Conservation (phyloP, 495 filamentous ascomycete genomes). For the Xylaria palmicola region DNA sequence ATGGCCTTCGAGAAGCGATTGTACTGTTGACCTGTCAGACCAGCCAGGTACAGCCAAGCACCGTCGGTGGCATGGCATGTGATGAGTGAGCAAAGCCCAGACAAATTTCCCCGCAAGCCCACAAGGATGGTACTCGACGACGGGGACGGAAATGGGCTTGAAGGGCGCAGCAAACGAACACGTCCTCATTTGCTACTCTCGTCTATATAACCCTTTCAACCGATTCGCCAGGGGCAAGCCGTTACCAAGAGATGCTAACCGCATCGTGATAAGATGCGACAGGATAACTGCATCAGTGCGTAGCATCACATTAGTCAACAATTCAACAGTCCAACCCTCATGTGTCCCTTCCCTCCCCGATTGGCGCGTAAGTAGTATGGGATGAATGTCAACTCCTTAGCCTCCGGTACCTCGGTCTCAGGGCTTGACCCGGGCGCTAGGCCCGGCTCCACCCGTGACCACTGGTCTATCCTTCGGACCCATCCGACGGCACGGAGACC, state of each 20-base stretch:
- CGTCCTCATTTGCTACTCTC: background rate
- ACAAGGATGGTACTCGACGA: background rate
- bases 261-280: background rate
- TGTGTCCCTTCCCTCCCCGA: constrained; percentile 50
- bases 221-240: background rate
- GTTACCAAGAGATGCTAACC: background rate
- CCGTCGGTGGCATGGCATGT: constrained; percentile 3
- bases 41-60: background rate
- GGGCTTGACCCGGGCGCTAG: constrained; percentile 29
- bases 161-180: background rate
- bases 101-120: background rate
- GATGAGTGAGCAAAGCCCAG: background rate
- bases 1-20: background rate
- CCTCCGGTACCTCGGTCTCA: constrained; percentile 17
- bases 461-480: constrained; percentile 27
- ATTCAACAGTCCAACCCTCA: constrained; percentile 44
- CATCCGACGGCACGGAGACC: constrained; percentile 30
- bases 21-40: constrained; percentile 3
- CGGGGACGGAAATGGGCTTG: background rate
- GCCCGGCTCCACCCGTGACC: constrained; percentile 21
- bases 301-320: constrained; percentile 1
- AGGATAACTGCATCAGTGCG: background rate
- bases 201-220: background rate
- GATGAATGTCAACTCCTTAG: constrained; percentile 43
- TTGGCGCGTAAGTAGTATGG: constrained; percentile 55